Evolutionary conservation across 495 filamentous ascomycete species (phyloP), one percentile per base, ranked within the genome.

Genomic region (Penicillium macrosclerotiorum): DNA sequence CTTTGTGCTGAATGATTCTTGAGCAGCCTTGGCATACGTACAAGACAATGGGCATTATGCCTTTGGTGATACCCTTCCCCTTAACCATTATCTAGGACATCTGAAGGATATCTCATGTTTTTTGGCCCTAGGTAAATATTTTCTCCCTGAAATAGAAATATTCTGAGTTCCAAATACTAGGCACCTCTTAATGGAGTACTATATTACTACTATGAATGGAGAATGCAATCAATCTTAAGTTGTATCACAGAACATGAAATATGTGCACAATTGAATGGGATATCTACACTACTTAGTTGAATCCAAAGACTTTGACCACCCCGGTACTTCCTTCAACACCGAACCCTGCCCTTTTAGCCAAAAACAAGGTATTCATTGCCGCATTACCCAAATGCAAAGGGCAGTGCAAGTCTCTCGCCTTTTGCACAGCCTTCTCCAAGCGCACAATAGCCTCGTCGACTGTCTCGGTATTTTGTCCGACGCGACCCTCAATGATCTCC

Each of bases 371-470:
- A 39, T 32, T 70, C 54, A 75, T 37, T 25, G 71, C 68, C 17
- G 63, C 62, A 56, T 70, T 72, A 12, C 68, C 71, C 41, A 75
- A 46, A 46, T 72, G 54, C 46, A 73, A 43, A 19, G 71, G 71
- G 26, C 64, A 68, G 47, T 69, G 65, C 5, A 70, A 39, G 44
- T 77, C 73, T 42, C 85, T 75, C 0, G 83, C 85, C 25, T 76
- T 64, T 12, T 77, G 73, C n/a, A 85, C 57, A 5, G 73, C 75
- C 26, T 74, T 66, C 41, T 85, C 80, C n/a, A 96, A 59, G 8
- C 76, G 73, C 3, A 47, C 38, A 29, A 85, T 75, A 14, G 79
- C 79, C 6, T 59, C 52, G 33, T 81, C 74, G 57, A 92, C 76
- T 11, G 77, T 74, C 26, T 65, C 65, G 8, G 47, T 47, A n/a